Evolutionary conservation across 441 rosid species (phyloP).

Genomic region (Pelargonium fulgidum): DNA sequence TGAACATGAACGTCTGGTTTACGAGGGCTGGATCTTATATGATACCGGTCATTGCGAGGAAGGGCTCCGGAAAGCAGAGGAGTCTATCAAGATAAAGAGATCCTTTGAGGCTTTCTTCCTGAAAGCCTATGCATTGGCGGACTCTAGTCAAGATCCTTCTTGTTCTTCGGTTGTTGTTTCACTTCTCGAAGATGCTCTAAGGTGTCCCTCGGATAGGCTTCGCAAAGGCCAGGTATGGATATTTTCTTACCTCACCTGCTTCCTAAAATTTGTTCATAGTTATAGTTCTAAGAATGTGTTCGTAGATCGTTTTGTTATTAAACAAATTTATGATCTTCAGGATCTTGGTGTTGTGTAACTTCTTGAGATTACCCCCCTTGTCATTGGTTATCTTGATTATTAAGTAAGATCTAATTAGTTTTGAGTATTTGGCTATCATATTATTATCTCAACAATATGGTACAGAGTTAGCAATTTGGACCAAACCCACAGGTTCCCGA

Average conservation of each 20-base stretch:
- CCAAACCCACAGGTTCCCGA: too few relatives aligned
- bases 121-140: constrained; percentile 97
- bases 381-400: too few relatives aligned
- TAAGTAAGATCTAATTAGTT: too few relatives aligned
- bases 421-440: too few relatives aligned
- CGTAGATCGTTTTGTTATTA: too few relatives aligned
- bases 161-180: constrained; percentile 73
- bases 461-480: too few relatives aligned
- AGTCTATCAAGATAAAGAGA: constrained; percentile 67
- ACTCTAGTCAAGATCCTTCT: constrained; percentile 80
- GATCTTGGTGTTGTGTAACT: too few relatives aligned
- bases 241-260: constrained; percentile 2
- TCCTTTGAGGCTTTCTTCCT: constrained; percentile 95
- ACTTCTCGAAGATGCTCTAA: constrained; percentile 83
- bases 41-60: constrained; percentile 92
- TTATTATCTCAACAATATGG: too few relatives aligned
- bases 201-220: constrained; percentile 92
- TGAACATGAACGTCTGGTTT: constrained; percentile 82
- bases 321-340: too few relatives aligned
- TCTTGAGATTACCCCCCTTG: too few relatives aligned
- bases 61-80: constrained; percentile 84
- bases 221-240: constrained; percentile 90
- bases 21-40: constrained; percentile 97
- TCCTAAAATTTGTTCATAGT: background rate
- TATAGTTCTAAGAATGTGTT: background rate